Conservation (phyloP, 805 yeast genomes). For the Starmerella roubikii region DNA sequence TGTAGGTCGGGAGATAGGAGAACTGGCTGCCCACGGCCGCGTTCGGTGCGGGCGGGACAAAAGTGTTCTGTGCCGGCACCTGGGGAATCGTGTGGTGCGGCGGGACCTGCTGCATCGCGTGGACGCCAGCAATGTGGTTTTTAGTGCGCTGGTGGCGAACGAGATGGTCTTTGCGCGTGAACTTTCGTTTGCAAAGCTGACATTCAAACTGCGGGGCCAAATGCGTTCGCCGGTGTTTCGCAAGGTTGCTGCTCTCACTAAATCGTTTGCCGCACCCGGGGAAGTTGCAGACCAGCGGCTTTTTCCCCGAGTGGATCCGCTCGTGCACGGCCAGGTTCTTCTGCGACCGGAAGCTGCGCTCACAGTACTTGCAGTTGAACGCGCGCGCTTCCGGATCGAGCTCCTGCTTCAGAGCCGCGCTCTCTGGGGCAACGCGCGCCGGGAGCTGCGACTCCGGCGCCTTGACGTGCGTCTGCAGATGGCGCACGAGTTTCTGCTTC, state of each 20-base stretch:
- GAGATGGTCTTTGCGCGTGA: slow-evolving; percentile 21
- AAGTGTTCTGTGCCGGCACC: neutral
- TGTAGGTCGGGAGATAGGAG: too few relatives aligned
- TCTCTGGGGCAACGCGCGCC: slow-evolving; percentile 55
- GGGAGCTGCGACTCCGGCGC: slow-evolving; percentile 66
- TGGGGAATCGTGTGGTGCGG: neutral
- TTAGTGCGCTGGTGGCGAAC: slow-evolving; percentile 16
- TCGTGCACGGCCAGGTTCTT: slow-evolving; percentile 72
- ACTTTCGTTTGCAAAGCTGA: slow-evolving; percentile 14
- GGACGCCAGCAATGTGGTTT: slow-evolving; percentile 2
- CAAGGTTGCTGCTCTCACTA: slow-evolving; percentile 77
- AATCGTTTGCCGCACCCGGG: slow-evolving; percentile 75
- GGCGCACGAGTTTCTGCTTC: slow-evolving; percentile 74
- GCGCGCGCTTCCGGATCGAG: slow-evolving; percentile 89
- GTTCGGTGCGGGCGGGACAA: neutral
- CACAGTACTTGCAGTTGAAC: slow-evolving; percentile 56
- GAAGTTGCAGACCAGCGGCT: slow-evolving; percentile 66
- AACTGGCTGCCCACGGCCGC: too few relatives aligned
- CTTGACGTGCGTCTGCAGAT: slow-evolving; percentile 76
- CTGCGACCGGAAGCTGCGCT: slow-evolving; percentile 66
- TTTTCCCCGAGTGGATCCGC: slow-evolving; percentile 81
- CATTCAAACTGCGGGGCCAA: slow-evolving; percentile 21
- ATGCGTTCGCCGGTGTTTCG: slow-evolving; percentile 79
- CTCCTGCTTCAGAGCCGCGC: slow-evolving; percentile 74
- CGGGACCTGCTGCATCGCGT: neutral